phyloP scores from a whole-genome alignment of 305 asterid genomes.

The Rubia balearica region DNA sequence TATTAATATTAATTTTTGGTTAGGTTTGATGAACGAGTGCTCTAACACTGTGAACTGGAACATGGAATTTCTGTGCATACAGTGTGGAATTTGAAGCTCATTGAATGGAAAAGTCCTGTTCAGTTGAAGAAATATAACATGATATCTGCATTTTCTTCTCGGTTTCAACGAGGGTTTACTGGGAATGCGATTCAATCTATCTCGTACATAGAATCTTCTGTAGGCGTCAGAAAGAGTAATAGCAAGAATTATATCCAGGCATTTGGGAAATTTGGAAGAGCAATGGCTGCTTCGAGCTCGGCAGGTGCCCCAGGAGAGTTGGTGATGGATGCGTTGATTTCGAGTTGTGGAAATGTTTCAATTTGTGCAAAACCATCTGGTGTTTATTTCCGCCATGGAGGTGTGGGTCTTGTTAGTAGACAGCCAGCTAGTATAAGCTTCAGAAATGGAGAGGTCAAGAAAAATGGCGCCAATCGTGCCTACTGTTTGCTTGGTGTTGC shows the following conservation, averaged over 20 bases:
- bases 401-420: slow-evolving; percentile 28
- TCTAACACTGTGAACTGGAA: background rate
- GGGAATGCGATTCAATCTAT: slow-evolving; percentile 26
- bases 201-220: slow-evolving; percentile 22
- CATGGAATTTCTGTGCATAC: background rate
- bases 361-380: slow-evolving; percentile 42
- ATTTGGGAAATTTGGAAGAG: slow-evolving; percentile 7
- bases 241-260: slow-evolving; percentile 7
- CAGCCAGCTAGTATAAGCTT: slow-evolving; percentile 37
- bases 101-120: slow-evolving; percentile 30
- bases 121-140: slow-evolving; percentile 31
- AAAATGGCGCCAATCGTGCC: slow-evolving; percentile 21
- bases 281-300: slow-evolving; percentile 52
- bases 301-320: slow-evolving; percentile 47
- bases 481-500: slow-evolving; percentile 21
- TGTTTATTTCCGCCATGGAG: slow-evolving; percentile 37
- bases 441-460: slow-evolving; percentile 26
- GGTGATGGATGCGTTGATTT: slow-evolving; percentile 37
- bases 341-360: slow-evolving; percentile 39
- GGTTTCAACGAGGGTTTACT: slow-evolving; percentile 39
- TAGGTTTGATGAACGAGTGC: background rate
- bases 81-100: slow-evolving; percentile 4
- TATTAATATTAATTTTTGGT: background rate
- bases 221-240: slow-evolving; percentile 16
- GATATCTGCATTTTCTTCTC: slow-evolving; percentile 31